Conservation (phyloP, 768 basidiomycete genomes). For the Boletus edulis region DNA sequence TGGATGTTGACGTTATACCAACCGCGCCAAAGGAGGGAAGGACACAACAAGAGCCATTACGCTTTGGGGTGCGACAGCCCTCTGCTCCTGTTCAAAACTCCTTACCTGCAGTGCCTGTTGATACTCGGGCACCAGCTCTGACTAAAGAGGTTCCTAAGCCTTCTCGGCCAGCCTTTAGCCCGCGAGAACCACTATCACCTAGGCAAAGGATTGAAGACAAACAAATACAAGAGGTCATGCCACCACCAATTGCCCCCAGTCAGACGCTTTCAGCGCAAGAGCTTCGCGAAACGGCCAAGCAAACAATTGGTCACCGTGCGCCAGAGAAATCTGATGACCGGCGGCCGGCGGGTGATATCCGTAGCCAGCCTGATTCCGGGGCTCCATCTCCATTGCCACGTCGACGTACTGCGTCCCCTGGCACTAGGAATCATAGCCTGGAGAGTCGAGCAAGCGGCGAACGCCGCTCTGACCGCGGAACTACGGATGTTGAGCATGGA, state of each 20-base stretch:
- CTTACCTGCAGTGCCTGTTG: conserved; percentile 13
- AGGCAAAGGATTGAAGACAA: conserved; percentile 44
- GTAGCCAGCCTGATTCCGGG: conserved; percentile 49
- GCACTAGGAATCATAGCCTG: conserved; percentile 62
- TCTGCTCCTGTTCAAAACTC: conserved; percentile 12
- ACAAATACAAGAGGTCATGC: conserved; percentile 51
- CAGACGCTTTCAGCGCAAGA: conserved; percentile 79
- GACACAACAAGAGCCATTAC: conserved; percentile 22
- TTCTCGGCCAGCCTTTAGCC: conserved; percentile 16
- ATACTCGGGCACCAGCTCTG: conserved; percentile 15
- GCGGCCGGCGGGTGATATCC: conserved; percentile 34
- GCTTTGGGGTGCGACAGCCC: conserved; percentile 22
- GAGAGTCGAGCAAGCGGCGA: conserved; percentile 75
- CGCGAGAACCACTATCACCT: conserved; percentile 40
- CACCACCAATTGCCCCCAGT: conserved; percentile 74
- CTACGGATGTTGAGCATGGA: conserved; percentile 40
- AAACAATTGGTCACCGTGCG: conserved; percentile 45
- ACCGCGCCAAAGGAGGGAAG: conserved; percentile 28
- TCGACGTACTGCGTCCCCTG: conserved; percentile 63
- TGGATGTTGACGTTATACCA: conserved; percentile 34
- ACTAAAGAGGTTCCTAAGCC: conserved; percentile 19
- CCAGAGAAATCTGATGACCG: conserved; percentile 43
- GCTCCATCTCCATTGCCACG: conserved; percentile 54
- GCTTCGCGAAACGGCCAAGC: conserved; percentile 76
- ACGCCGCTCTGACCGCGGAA: conserved; percentile 53